These are phyloP conservation scores for Castanea mollissima DNA, from an alignment of 306 rosid genomes.

Conservation along the genomic window DNA sequence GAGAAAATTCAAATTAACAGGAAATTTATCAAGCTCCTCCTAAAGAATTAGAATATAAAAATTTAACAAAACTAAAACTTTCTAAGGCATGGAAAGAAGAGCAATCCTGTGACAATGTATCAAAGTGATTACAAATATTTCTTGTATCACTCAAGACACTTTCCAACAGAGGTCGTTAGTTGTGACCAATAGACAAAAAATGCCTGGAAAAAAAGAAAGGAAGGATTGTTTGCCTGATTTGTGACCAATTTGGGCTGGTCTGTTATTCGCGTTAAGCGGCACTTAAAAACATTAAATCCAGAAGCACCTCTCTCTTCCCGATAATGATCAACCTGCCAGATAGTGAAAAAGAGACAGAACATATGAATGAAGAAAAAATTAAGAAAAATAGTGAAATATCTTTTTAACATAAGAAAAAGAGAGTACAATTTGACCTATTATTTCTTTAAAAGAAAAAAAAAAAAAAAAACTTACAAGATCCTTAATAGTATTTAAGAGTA, in stretches of 20 bases:
- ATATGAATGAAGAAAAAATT: no score
- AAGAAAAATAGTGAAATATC: no score
- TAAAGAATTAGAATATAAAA: no score
- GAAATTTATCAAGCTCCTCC: no score
- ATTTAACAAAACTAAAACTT: no score
- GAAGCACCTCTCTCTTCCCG: conserved; percentile 91
- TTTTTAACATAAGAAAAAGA: no score
- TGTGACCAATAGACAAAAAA: neutral
- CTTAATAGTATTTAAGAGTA: neutral
- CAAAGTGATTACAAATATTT: neutral
- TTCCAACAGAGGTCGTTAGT: neutral
- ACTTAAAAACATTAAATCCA: conserved; percentile 84
- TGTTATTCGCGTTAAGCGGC: conserved; percentile 70
- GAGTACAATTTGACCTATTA: neutral
- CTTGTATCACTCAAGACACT: neutral
- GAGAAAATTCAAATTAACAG: no score
- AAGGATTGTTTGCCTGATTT: conserved; percentile 55
- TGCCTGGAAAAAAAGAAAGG: neutral
- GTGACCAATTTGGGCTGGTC: conserved; percentile 79
- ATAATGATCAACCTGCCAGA: conserved; percentile 60
- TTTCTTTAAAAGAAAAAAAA: neutral
- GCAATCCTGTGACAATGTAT: neutral
- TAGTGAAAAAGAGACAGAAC: neutral
- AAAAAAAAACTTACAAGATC: neutral
- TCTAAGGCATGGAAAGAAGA: neutral